phyloP scores from a whole-genome alignment of 1,139 yeast species.

The Ashbya aceris region DNA sequence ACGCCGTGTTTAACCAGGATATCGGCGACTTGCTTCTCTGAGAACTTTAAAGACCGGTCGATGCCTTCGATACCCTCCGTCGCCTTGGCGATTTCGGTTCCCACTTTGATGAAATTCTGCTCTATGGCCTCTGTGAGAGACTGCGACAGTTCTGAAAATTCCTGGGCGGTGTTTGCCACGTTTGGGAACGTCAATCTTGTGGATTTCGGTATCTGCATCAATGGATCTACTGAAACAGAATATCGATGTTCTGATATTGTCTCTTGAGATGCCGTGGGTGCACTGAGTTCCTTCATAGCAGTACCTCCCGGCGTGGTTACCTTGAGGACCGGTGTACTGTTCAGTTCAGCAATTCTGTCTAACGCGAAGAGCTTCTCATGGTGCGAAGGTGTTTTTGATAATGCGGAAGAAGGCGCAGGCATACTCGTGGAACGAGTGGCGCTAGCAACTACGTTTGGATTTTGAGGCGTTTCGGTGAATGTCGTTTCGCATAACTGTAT shows the following conservation, averaged over 20 bases:
- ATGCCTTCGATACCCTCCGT: conserved; percentile 33
- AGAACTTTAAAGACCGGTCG: conserved; percentile 39
- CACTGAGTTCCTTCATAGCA: neutral
- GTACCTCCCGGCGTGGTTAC: conserved; percentile 5
- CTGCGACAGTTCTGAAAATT: conserved; percentile 7
- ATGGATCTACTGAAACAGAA: neutral
- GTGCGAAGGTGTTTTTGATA: neutral
- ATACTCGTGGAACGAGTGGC: neutral
- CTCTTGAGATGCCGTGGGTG: neutral
- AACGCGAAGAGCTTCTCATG: neutral
- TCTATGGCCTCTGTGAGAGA: conserved; percentile 8
- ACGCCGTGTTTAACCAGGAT: conserved; percentile 4
- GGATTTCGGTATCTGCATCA: neutral
- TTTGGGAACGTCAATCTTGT: conserved; percentile 3
- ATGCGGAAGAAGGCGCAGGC: neutral
- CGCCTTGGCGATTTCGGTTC: conserved; percentile 22
- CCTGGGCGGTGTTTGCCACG: conserved; percentile 5
- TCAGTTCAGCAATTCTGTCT: neutral
- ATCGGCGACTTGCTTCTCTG: conserved; percentile 19
- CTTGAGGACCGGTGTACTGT: conserved; percentile 3
- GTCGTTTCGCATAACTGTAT: conserved; percentile 4
- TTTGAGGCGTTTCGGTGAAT: conserved; percentile 7
- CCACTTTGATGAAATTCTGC: conserved; percentile 7
- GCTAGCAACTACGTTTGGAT: neutral
- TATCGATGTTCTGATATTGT: neutral